Evolutionary conservation across 1,139 yeast genomes (phyloP), one percentile per base, ranked within the genome.

Genomic region (Eremothecium sinecaudum): DNA sequence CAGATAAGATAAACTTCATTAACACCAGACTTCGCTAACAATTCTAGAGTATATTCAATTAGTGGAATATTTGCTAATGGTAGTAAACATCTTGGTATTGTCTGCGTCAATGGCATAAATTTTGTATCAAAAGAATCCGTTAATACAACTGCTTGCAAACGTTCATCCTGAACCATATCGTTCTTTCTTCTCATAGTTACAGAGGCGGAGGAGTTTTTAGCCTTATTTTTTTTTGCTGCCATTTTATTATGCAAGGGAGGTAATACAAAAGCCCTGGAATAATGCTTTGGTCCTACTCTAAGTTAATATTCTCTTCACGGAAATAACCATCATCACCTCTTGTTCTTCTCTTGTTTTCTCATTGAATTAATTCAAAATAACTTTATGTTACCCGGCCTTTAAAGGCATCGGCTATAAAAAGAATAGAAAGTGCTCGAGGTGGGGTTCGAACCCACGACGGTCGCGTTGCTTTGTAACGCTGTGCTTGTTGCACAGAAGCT

Each of bases 11-110:
- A 84, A 3, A 92, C 96, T 52, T 90, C 97, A 44, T 76, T 74
- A 24, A 86, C 95, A 9, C 86, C 86, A 2, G 94, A 84, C 46
- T 78, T 80, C 11, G 97, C 96, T 34, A 90, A 66, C 53, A 90
- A 90, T 59, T 90, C 98, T 36, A 90, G 64, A 1, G 99, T 92
- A 55, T 92, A 90, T 56, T 90, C 98, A 44, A 90, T 76, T 50
- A 90, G 68, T 3, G 99, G 98, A 8, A 83, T 84, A 53, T 86
- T 87, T 25, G 94, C 96, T 40, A 90, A 64, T 2, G 96, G 96
- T 43, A 90, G 64, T 31, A 90, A 66, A 61, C 98, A 90, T 55
- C 96, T 69, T 24, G 99, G 98, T 42, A 67, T 73, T 21, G 75
- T 76, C 4, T 83, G 69, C 0, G 97, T 81, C 46, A 92, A 65